These are phyloP conservation scores for Flaveria floridana DNA, from an alignment of 140 eudicot genomes.

Conservation along the genomic window DNA sequence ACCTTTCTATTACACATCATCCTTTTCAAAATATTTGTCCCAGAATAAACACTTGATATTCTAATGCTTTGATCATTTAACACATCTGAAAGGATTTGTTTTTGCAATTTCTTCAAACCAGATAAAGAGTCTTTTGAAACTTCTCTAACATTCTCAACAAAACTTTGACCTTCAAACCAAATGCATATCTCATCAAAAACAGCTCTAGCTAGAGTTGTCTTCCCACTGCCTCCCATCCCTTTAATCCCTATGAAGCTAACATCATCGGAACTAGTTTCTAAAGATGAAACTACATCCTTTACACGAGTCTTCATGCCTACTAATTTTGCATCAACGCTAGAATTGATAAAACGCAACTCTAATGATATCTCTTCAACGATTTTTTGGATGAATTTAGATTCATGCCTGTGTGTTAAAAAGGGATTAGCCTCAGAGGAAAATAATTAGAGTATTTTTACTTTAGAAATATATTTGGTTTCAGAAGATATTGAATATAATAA, in stretches of 20 bases:
- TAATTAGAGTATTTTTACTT: no score
- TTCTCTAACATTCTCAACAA: conserved; percentile 30
- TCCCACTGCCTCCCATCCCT: conserved; percentile 33
- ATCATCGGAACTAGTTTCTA: background rate
- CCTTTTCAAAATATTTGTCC: conserved; percentile 4
- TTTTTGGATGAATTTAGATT: conserved; percentile 21
- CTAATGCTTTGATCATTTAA: background rate
- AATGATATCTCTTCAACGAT: conserved; percentile 14
- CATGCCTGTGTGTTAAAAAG: conserved; percentile 16
- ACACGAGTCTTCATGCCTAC: conserved; percentile 22
- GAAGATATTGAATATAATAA: no score
- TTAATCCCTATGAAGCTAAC: conserved; percentile 24
- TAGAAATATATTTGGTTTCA: no score
- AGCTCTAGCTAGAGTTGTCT: conserved; percentile 32
- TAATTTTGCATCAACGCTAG: background rate
- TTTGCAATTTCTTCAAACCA: conserved; percentile 20
- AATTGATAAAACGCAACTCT: background rate
- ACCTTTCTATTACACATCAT: conserved; percentile 24
- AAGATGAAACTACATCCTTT: background rate
- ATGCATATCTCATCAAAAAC: conserved; percentile 9
- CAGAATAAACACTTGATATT: background rate
- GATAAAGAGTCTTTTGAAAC: background rate
- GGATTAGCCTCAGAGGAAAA: no score
- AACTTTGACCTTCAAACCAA: conserved; percentile 22
- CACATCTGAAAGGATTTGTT: conserved; percentile 23